Percentiles rank a stretch among this genome's conserved stretches.
phyloP scores from a whole-genome alignment of 805 yeast genomes.

The Lipomyces sp. region DNA sequence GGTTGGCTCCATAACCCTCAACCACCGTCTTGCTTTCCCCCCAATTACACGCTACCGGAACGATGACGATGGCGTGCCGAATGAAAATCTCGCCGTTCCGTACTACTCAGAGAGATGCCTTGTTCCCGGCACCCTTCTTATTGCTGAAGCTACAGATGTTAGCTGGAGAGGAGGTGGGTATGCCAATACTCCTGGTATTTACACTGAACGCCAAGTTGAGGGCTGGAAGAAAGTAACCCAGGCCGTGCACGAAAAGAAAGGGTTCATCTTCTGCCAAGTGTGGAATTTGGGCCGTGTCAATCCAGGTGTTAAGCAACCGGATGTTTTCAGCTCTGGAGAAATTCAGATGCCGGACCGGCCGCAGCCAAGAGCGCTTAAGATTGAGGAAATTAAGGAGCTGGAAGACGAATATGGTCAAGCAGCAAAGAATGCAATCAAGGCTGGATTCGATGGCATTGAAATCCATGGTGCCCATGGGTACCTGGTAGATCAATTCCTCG shows the following conservation, averaged over 20 bases:
- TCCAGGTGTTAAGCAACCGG: conserved; percentile 42
- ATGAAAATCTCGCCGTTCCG: conserved; percentile 52
- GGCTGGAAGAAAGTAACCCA: conserved; percentile 68
- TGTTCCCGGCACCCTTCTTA: conserved; percentile 62
- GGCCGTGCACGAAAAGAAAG: conserved; percentile 52
- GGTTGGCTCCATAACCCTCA: conserved; percentile 40
- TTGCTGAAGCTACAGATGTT: conserved; percentile 65
- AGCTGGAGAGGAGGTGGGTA: conserved; percentile 51
- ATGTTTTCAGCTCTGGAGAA: conserved; percentile 38
- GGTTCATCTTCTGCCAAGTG: conserved; percentile 51
- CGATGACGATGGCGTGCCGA: conserved; percentile 36
- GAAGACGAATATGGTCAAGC: conserved; percentile 57
- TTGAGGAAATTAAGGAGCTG: conserved; percentile 53
- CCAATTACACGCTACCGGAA: conserved; percentile 58
- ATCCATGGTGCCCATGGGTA: conserved; percentile 70
- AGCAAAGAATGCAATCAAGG: conserved; percentile 57
- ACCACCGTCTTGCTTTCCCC: conserved; percentile 53
- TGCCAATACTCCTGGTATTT: conserved; percentile 49
- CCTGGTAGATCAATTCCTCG: conserved; percentile 54
- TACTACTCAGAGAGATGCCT: conserved; percentile 63
- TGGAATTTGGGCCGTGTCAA: conserved; percentile 54
- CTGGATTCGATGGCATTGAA: conserved; percentile 68
- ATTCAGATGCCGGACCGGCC: conserved; percentile 29
- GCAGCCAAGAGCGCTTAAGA: conserved; percentile 34
- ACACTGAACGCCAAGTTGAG: conserved; percentile 82